Base-by-base conservation (phyloP, 73 alveolate genomes). In the Loxodes magnus region DNA sequence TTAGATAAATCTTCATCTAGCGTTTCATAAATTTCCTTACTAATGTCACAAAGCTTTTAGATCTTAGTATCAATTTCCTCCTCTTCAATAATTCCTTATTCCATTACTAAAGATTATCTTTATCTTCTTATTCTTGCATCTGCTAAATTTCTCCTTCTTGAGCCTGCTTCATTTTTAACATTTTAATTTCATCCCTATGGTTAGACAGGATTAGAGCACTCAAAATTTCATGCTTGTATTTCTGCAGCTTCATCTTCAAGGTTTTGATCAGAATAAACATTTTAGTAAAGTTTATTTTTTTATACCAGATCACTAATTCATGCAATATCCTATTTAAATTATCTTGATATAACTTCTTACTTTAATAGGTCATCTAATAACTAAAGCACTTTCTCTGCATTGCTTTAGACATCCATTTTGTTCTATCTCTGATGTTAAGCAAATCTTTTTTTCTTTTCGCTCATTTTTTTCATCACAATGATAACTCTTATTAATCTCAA, bases 381-480 rank as follows among this genome's bases (percentile, higher is more conserved):
- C n/a, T 46, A 37, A 9, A 46, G 28, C 22, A 19, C 59, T 1
- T 41, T 16, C 1, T 37, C 26, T 4, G 27, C 59, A 46, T 46
- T 46, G 16, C 23, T 25, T n/a, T 41, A 25, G 17, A 46, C 59
- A 24, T 41, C n/a, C n/a, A n/a, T 60, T 59, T 77, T 73, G 25
- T 77, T 46, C 43, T 77, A 76, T 37, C 52, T 77, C 27, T 19
- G 22, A 7, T 25, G 34, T 24, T 12, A 25, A 10, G 27, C 22
- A 9, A 46, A 3, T 3, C 26, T 46, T 46, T 46, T 46, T 41
- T 64, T 75, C 35, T 52, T 74, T 49, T 75, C 90, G 2, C 83
- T 78, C 1, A 62, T 79, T 22, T 56, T 57, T 37, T 71, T 58
- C 79, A 75, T 60, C 27, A 67, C 79, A n/a, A 75, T 68, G n/a